Percentiles rank a stretch among this genome's conserved stretches.
These are phyloP conservation scores for Cornus controversa DNA, from an alignment of 148 eudicot genomes.

Conservation along the genomic window DNA sequence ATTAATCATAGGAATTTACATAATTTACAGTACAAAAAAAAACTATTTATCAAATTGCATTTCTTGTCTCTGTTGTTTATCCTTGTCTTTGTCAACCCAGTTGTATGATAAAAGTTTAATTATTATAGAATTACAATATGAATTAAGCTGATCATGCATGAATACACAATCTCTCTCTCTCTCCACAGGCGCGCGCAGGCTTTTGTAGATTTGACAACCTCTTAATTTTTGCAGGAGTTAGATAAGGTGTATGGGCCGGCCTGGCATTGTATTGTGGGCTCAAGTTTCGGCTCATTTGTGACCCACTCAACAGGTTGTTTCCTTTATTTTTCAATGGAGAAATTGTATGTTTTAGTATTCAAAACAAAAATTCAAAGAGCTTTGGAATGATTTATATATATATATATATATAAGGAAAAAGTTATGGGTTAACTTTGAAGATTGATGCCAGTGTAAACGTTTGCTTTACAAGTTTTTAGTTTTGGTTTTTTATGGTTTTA, in stretches of 20 bases:
- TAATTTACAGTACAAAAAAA: no score
- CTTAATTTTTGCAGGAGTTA: conserved; percentile 50
- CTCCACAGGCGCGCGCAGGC: no score
- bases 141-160: background rate
- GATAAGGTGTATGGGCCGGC: conserved; percentile 87
- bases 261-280: conserved; percentile 91
- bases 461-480: background rate
- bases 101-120: no score
- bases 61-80: no score
- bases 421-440: background rate
- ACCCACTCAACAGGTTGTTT: conserved; percentile 86
- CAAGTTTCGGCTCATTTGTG: conserved; percentile 87
- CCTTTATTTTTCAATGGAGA: conserved; percentile 81
- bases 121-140: background rate
- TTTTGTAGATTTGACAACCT: no score
- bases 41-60: no score
- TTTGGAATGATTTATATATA: conserved; percentile 28
- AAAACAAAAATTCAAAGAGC: conserved; percentile 71
- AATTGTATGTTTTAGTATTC: conserved; percentile 63
- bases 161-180: no score
- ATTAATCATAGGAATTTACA: no score
- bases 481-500: no score
- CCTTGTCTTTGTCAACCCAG: no score
- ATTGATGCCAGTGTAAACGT: background rate
- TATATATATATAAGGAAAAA: background rate